Base-by-base conservation (phyloP, 495 filamentous ascomycete genomes). In the Neurospora sublineolata region DNA sequence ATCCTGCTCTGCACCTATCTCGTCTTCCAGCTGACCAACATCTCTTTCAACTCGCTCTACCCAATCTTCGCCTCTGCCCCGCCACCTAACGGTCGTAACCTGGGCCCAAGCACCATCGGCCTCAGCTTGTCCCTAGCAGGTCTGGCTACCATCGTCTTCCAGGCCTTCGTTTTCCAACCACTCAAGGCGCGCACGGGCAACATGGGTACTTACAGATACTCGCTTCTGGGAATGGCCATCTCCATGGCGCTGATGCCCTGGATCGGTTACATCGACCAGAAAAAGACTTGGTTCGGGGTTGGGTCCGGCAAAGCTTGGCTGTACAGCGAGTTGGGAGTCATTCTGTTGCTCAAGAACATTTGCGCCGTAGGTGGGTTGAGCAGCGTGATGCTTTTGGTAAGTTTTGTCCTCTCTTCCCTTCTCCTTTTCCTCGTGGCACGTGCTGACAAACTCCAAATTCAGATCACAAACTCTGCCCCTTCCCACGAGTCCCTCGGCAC, bases 401-500 rank as follows among this genome's bases (percentile, higher is more conserved):
- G 89, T 84, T 68, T 10, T 40, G 27, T 46, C 37, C 11, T 6
- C n/a, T 42, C 18, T 33, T 14, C 10, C 16, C 82, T 72, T 14
- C 37, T 18, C 37, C 27, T 11, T 5, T 27, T 58, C 41, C 68
- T 5, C 12, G 64, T 38, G 10, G 39, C 23, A 11, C 3, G 0
- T 36, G 2, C 38, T 23, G 33, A 44, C 27, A 30, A 20, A 18
- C 3, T 27, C 20, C 23, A 12, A 40, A 16, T 4, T 70, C 44
- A 96, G 93, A 91, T 99, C 75, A 99, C 94, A 33, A 99, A 99
- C 76, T 93, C 92, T 2, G 92, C 93, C 2, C 93, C 92, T 0
- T 92, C 93, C 40, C 87, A 97, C 78, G 89, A 90, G 23, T 93
- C 93, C 4, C 85, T 99, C 0, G 95, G 95, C 12, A 94, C 92